Evolutionary conservation across 352 stramenopile genomes (phyloP).

Genomic region (Globisporangium perplexum): DNA sequence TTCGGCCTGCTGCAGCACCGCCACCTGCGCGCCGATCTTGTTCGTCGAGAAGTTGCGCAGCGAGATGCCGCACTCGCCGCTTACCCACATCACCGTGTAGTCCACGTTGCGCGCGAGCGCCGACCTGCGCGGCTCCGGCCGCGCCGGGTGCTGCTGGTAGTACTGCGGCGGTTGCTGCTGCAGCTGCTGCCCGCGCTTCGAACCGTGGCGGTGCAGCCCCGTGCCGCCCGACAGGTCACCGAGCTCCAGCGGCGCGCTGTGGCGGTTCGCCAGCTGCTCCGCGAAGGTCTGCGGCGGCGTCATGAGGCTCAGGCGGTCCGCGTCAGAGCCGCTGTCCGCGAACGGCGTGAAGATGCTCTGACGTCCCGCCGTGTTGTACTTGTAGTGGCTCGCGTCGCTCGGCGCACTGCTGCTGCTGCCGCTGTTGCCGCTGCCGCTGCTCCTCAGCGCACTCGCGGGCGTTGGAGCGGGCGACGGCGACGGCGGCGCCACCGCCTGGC

Average conservation of each 20-base stretch:
- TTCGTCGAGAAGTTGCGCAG: constrained; percentile 74
- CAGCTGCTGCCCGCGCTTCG: constrained; percentile 20
- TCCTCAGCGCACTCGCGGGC: neutral
- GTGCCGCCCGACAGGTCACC: constrained; percentile 2
- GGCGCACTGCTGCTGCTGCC: constrained; percentile 1
- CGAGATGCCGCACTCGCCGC: constrained; percentile 79
- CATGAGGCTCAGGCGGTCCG: constrained; percentile 10
- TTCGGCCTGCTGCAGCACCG: constrained; percentile 70
- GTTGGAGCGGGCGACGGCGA: constrained; percentile 9
- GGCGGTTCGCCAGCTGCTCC: constrained; percentile 1
- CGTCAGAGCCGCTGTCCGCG: constrained; percentile 2
- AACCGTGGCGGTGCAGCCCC: constrained; percentile 22
- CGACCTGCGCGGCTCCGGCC: constrained; percentile 5
- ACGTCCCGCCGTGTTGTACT: constrained; percentile 2
- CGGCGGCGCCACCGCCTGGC: neutral
- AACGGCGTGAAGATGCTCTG: constrained; percentile 41
- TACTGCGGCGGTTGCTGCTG: constrained; percentile 27
- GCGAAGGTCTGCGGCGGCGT: constrained; percentile 2
- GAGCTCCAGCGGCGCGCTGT: constrained; percentile 15
- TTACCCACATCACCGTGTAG: constrained; percentile 80
- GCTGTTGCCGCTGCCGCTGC: constrained; percentile 5
- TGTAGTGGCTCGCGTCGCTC: neutral
- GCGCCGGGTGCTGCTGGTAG: constrained; percentile 13
- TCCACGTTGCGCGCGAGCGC: constrained; percentile 16
- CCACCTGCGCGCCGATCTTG: constrained; percentile 76